These are phyloP conservation scores for Backusella sp. DNA, from an alignment of 192 early-diverging fungal species.

Conservation along the genomic window DNA sequence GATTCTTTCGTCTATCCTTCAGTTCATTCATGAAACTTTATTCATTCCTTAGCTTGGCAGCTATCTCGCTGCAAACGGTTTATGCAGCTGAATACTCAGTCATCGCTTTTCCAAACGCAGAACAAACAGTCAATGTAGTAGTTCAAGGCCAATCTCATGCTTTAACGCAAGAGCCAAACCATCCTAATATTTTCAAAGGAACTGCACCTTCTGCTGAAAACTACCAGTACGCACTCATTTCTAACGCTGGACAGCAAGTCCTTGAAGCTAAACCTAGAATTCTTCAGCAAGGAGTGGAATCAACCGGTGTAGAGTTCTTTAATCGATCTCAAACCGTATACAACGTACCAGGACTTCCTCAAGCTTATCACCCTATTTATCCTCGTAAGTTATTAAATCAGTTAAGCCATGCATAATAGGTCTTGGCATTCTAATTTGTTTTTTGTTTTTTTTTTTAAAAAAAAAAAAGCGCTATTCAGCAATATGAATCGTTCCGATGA, in stretches of 20 bases:
- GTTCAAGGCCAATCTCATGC: constrained; percentile 19
- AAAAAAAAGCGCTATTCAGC: constrained; percentile 6
- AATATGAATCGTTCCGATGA: constrained; percentile 14
- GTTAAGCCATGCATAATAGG: background rate
- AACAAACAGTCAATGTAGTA: constrained; percentile 18
- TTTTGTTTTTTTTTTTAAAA: background rate
- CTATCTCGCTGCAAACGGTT: constrained; percentile 6
- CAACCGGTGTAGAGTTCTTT: constrained; percentile 46
- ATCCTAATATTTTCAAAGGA: constrained; percentile 23
- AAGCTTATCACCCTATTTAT: constrained; percentile 42
- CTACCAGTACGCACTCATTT: constrained; percentile 27
- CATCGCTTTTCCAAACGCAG: constrained; percentile 20
- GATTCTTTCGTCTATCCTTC: background rate
- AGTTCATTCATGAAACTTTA: constrained; percentile 17
- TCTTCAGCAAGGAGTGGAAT: background rate
- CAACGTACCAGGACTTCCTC: constrained; percentile 34
- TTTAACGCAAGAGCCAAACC: background rate
- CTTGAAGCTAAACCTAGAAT: constrained; percentile 36
- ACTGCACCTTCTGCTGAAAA: constrained; percentile 10
- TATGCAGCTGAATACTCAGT: constrained; percentile 22
- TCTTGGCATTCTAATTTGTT: background rate
- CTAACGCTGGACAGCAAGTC: constrained; percentile 19
- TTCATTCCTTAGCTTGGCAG: constrained; percentile 17
- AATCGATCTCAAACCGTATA: constrained; percentile 38
- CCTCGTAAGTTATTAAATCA: constrained; percentile 32